Percentiles rank a stretch among this genome's conserved stretches.
Conservation (phyloP, 139 green algal genomes). For the Tetradesmus obliquus region DNA sequence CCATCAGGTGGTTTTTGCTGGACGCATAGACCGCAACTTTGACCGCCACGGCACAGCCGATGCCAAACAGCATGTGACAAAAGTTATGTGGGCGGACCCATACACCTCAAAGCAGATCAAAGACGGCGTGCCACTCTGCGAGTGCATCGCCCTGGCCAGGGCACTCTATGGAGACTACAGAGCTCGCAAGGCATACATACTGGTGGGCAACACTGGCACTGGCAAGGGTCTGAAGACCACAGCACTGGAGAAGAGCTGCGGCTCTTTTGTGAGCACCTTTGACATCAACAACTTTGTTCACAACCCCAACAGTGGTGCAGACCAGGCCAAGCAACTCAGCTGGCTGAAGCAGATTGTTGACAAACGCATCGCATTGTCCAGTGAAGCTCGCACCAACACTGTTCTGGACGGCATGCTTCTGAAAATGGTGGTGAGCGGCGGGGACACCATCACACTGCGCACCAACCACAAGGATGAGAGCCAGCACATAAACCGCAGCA, state of each 20-base stretch:
- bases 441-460: conserved; percentile 12
- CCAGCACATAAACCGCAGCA: neutral
- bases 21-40: conserved; percentile 27
- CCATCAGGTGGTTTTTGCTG: neutral
- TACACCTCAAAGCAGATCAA: conserved; percentile 30
- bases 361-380: conserved; percentile 15
- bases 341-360: conserved; percentile 34
- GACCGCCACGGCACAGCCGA: neutral
- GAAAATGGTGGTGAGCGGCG: neutral
- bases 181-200: conserved; percentile 12
- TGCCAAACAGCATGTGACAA: neutral
- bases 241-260: conserved; percentile 11
- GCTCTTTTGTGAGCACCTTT: conserved; percentile 18
- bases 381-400: neutral
- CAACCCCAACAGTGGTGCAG: conserved; percentile 16
- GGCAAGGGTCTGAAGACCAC: neutral
- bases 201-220: neutral
- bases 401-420: neutral
- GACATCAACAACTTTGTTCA: conserved; percentile 22
- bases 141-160: conserved; percentile 23
- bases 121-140: conserved; percentile 22
- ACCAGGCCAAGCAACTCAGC: conserved; percentile 10
- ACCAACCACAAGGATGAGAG: conserved; percentile 25
- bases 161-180: conserved; percentile 3
- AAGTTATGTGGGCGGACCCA: conserved; percentile 9